phyloP scores from a whole-genome alignment of 2,329 filamentous ascomycete genomes.

The Ophiocordyceps sinensis region DNA sequence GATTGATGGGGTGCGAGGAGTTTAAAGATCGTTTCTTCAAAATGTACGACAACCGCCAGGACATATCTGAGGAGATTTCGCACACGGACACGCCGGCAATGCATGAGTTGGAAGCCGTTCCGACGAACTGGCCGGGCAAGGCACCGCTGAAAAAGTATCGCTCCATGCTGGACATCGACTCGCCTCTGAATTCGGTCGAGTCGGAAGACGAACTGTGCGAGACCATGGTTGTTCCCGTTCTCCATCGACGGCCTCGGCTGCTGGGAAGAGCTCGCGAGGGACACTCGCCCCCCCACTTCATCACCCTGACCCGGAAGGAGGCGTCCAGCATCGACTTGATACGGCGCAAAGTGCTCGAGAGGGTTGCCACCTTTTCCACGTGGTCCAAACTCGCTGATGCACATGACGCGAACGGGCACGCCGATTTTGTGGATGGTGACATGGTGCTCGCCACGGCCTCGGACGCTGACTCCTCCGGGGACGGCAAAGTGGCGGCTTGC shows the following conservation, averaged over 20 bases:
- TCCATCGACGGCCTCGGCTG: constrained; percentile 38
- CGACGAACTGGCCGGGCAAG: constrained; percentile 62
- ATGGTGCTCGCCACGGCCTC: constrained; percentile 50
- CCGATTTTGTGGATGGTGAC: constrained; percentile 50
- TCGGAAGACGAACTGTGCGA: constrained; percentile 51
- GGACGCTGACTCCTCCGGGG: constrained; percentile 51
- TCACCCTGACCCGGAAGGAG: constrained; percentile 63
- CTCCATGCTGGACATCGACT: constrained; percentile 35
- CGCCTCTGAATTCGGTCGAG: constrained; percentile 27
- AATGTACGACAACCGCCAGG: constrained; percentile 54
- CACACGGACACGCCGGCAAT: constrained; percentile 52
- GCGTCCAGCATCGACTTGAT: constrained; percentile 53
- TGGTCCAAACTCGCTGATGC: constrained; percentile 44
- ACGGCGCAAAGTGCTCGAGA: constrained; percentile 64
- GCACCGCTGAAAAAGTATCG: constrained; percentile 27
- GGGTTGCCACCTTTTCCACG: constrained; percentile 63
- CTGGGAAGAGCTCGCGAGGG: constrained; percentile 15
- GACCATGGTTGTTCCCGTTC: constrained; percentile 53
- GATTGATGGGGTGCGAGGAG: constrained; percentile 69
- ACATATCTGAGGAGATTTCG: constrained; percentile 59
- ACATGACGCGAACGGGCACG: constrained; percentile 25
- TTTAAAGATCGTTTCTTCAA: constrained; percentile 80
- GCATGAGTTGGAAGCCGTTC: constrained; percentile 61
- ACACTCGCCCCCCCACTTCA: constrained; percentile 47
- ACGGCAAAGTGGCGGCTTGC: constrained; percentile 56